These are phyloP conservation scores for Nakazawaea peltata DNA, from an alignment of 805 yeast species.

Conservation along the genomic window DNA sequence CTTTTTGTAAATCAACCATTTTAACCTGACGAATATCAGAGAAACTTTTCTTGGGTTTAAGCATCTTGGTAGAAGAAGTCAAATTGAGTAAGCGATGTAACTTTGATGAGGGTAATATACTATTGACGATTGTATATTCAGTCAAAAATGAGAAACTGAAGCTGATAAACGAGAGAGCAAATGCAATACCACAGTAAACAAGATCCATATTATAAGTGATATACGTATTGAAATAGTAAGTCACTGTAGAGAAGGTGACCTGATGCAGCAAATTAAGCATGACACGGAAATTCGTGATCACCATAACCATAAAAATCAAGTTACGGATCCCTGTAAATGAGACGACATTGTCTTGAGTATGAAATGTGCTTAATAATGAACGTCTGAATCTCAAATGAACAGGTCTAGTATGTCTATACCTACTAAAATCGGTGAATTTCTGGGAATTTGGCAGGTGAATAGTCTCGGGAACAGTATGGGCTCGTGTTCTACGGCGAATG, in stretches of 20 bases:
- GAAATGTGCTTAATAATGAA: conserved; percentile 5
- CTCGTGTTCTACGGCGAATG: no score
- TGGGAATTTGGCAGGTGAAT: no score
- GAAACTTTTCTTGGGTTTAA: conserved; percentile 4
- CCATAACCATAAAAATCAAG: conserved; percentile 7
- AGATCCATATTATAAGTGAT: not conserved
- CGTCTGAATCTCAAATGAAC: conserved; percentile 4
- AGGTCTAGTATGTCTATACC: conserved; percentile 6
- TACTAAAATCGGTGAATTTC: no score
- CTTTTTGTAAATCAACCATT: not conserved
- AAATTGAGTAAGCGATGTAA: conserved; percentile 2
- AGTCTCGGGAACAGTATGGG: no score
- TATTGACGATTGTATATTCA: not conserved
- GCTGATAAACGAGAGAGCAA: not conserved
- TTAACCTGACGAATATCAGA: conserved; percentile 2
- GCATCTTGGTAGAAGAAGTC: not conserved
- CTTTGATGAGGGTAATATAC: conserved; percentile 3
- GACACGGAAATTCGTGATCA: conserved; percentile 1
- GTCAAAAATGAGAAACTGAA: not conserved
- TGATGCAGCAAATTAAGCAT: not conserved
- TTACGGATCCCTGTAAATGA: conserved; percentile 9
- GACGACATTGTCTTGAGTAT: not conserved
- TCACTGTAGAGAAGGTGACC: not conserved
- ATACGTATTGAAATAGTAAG: not conserved
- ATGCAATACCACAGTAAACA: not conserved